Percentiles rank a stretch among this genome's conserved stretches.
These are phyloP conservation scores for Cladobotryum mycophilum DNA, from an alignment of 2,329 filamentous ascomycete genomes.

Conservation along the genomic window DNA sequence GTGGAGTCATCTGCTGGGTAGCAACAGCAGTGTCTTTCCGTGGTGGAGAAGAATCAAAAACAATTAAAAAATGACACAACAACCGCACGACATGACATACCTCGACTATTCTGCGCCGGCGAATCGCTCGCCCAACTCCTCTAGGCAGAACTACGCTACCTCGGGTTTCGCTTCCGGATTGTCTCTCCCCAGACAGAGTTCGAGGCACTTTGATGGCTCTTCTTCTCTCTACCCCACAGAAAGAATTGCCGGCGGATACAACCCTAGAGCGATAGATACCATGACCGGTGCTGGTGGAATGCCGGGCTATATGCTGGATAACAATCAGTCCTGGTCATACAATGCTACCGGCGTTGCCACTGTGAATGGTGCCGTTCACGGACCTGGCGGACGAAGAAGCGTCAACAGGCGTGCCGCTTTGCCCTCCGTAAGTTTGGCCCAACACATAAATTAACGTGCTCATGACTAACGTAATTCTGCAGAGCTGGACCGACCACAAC, in stretches of 20 bases:
- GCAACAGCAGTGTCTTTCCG: conserved; percentile 18
- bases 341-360: conserved; percentile 59
- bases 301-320: conserved; percentile 52
- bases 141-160: conserved; percentile 50
- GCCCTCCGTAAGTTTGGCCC: conserved; percentile 58
- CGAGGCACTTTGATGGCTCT: conserved; percentile 67
- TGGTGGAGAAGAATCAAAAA: conserved; percentile 12
- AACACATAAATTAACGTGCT: conserved; percentile 1
- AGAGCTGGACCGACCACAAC: conserved; percentile 48
- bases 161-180: conserved; percentile 46
- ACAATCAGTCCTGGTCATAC: conserved; percentile 76
- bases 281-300: conserved; percentile 34
- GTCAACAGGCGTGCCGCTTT: conserved; percentile 55
- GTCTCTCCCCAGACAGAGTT: conserved; percentile 46
- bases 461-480: not conserved
- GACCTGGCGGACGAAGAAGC: conserved; percentile 50
- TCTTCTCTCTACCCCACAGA: conserved; percentile 67
- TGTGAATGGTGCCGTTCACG: conserved; percentile 58
- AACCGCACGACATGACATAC: conserved; percentile 58
- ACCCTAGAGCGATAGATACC: conserved; percentile 52
- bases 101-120: conserved; percentile 57
- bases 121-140: conserved; percentile 63
- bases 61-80: conserved; percentile 38
- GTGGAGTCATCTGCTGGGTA: conserved; percentile 17
- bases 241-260: conserved; percentile 54